These are phyloP conservation scores for Entomortierella beljakovae DNA, from an alignment of 192 early-diverging fungal genomes.

Conservation along the genomic window DNA sequence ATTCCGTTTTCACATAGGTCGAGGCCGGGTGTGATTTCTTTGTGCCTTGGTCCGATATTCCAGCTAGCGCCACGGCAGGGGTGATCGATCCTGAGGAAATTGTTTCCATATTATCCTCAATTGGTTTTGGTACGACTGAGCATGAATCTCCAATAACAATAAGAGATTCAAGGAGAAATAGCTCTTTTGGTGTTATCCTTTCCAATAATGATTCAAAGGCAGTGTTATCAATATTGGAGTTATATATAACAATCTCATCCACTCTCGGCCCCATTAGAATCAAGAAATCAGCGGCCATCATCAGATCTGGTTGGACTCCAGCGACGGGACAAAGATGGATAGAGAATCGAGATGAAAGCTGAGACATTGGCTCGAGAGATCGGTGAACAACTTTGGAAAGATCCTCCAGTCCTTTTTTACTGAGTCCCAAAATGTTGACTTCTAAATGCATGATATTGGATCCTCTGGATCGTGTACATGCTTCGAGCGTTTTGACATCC, in stretches of 20 bases:
- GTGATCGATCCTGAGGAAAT: not conserved
- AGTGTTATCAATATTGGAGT: not conserved
- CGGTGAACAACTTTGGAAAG: conserved; percentile 10
- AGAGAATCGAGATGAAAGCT: conserved; percentile 13
- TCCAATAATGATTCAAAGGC: conserved; percentile 1
- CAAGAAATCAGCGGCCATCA: not conserved
- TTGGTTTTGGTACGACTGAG: not conserved
- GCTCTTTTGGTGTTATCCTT: not conserved
- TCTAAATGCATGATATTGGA: conserved; percentile 10
- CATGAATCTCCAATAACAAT: not conserved
- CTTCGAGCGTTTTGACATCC: conserved; percentile 18
- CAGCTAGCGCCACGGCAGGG: not conserved
- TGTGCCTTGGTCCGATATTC: too few species aligned
- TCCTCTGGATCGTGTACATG: conserved; percentile 19
- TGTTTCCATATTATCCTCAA: not conserved
- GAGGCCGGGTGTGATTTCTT: not conserved
- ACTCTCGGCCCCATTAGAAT: not conserved
- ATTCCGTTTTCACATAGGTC: not conserved
- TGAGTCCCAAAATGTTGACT: conserved; percentile 12
- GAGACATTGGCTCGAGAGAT: conserved; percentile 10
- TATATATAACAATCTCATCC: conserved; percentile 5
- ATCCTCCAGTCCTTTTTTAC: conserved; percentile 6
- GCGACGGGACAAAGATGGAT: conserved; percentile 1
- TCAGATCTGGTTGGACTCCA: conserved; percentile 2
- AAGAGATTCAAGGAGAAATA: conserved; percentile 5